Conservation (phyloP, 75 land plant genomes). For the Pinus albicaulis region DNA sequence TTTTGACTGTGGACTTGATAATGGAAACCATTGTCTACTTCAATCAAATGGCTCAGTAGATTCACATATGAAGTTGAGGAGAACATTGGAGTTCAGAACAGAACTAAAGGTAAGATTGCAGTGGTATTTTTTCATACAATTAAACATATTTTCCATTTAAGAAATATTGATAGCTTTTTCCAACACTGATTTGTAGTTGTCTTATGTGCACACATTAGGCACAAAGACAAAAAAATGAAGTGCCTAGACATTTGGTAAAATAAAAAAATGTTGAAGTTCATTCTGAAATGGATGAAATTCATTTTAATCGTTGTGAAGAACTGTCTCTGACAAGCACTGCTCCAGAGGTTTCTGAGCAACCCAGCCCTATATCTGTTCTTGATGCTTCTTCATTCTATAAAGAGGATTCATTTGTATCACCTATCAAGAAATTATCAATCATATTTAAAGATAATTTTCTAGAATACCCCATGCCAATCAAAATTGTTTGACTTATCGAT, state of each 20-base stretch:
- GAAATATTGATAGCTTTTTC: neutral
- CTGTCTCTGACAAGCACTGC: neutral
- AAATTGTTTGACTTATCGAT: neutral
- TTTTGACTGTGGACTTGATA: slow-evolving; percentile 4
- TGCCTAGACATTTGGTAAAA: neutral
- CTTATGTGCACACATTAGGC: neutral
- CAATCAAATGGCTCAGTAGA: slow-evolving; percentile 6
- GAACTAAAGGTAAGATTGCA: slow-evolving; percentile 1
- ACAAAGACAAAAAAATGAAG: neutral
- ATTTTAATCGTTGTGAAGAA: slow-evolving; percentile 9
- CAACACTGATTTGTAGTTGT: neutral
- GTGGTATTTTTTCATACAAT: neutral
- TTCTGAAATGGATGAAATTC: slow-evolving; percentile 2
- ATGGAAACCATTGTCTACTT: neutral
- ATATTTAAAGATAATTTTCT: slow-evolving; percentile 38
- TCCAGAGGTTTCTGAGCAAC: slow-evolving; percentile 40
- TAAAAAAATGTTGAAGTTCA: neutral
- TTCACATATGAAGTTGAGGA: neutral
- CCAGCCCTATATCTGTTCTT: slow-evolving; percentile 83
- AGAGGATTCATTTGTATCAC: slow-evolving; percentile 47
- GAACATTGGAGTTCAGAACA: neutral
- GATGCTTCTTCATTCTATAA: slow-evolving; percentile 47
- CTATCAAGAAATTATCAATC: slow-evolving; percentile 30
- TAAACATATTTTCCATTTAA: neutral
- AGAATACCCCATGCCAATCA: neutral